Base-by-base conservation (phyloP, 2,329 filamentous ascomycete species). In the Fusarium luffae region DNA sequence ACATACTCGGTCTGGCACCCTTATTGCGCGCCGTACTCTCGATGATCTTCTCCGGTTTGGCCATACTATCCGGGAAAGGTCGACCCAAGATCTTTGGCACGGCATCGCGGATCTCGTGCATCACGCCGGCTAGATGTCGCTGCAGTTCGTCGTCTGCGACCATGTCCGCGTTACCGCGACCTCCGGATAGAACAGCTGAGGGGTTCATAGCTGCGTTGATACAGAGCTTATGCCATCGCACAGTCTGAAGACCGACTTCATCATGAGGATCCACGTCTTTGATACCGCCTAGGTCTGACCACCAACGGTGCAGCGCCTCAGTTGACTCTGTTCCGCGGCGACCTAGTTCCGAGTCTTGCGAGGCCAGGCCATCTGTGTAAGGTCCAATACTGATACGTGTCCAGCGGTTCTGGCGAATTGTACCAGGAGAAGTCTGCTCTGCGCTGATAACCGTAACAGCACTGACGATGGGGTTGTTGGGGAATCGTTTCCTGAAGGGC, bases 151-250 rank as follows among this genome's bases (percentile, higher is more conserved):
- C 77, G 71, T 93, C 90, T 14, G 80, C 79, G 7, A 88, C 83
- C 88, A 93, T 92, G 66, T 86, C 85, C 47, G 88, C 85, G 75
- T 93, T 93, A 55, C 88, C 85, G 3, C 85, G 81, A 2, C 90
- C 89, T 14, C 89, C 88, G 2, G 86, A 87, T 1, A 93, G 83
- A 10, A 93, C 90, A 3, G 90, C 88, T 1, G 88, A 90, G 0
- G 91, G 90, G 79, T 93, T 93, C 85, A 93, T 91, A 54, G 89
- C 88, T 0, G 90, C 89, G 77, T 93, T 93, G 82, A 93, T 92
- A 73, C 89, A 90, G 66, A 93, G 87, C 78, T 93, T 93, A 78
- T 93, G 90, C 91, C 91, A 93, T 25, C 91, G 84, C 19, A 93
- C 86, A 43, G 88, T 85, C 78, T 93, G 91, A 47, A 93, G 82